Conservation (phyloP, 148 eudicot genomes). For the Bassia scoparia region DNA sequence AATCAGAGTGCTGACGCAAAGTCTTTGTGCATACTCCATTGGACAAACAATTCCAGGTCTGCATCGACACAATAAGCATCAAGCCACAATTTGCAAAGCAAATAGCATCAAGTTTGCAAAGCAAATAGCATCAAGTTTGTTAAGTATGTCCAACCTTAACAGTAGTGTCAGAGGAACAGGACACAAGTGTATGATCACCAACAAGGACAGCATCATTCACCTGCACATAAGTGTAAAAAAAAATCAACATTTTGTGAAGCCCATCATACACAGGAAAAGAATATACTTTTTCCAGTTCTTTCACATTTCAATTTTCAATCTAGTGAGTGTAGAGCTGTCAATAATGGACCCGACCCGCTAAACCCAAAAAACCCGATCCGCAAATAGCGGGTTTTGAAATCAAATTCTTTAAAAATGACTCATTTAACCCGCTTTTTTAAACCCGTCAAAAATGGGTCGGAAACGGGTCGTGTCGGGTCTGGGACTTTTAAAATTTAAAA, state of each 20-base stretch:
- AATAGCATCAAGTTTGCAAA: neutral
- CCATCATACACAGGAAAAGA: neutral
- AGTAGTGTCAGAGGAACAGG: conserved; percentile 94
- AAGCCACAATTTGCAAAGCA: no score
- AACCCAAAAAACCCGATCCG: no score
- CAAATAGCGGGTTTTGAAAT: no score
- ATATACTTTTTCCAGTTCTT: neutral
- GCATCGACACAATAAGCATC: conserved; percentile 25
- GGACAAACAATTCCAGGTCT: conserved; percentile 74
- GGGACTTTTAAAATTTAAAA: no score
- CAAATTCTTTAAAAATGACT: no score
- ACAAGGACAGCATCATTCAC: conserved; percentile 86
- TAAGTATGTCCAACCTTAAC: conserved; percentile 54
- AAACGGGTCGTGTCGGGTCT: no score
- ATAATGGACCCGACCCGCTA: no score
- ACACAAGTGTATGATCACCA: conserved; percentile 79
- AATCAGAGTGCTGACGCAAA: conserved; percentile 90
- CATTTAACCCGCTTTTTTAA: no score
- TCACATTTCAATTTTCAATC: neutral
- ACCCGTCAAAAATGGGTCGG: no score
- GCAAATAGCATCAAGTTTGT: neutral
- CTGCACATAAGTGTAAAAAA: conserved; percentile 40
- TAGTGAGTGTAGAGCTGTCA: neutral
- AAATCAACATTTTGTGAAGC: neutral
- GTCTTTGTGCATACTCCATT: conserved; percentile 77